Conservation (phyloP, 2,329 filamentous ascomycete genomes). For the Monilinia vaccinii-corymbosi region DNA sequence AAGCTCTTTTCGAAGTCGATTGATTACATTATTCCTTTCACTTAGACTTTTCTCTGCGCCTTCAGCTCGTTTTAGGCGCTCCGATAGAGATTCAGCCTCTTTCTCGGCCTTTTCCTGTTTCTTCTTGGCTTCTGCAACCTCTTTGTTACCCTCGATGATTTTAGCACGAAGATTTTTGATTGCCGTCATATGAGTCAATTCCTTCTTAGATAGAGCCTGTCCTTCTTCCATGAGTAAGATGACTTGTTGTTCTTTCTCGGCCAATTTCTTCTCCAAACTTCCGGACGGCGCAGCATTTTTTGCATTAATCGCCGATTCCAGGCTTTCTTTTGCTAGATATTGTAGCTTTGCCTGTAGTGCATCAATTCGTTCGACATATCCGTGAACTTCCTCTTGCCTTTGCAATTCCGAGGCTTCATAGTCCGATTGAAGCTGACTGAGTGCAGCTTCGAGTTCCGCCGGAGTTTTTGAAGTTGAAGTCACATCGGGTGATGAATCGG, state of each 20-base stretch:
- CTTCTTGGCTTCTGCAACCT: slow-evolving; percentile 48
- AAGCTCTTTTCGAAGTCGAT: slow-evolving; percentile 46
- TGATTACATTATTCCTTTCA: slow-evolving; percentile 44
- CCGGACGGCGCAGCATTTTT: slow-evolving; percentile 53
- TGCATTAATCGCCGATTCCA: slow-evolving; percentile 63
- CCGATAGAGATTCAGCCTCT: slow-evolving; percentile 40
- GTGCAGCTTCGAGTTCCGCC: slow-evolving; percentile 33
- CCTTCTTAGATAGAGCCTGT: slow-evolving; percentile 73
- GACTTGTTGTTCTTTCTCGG: slow-evolving; percentile 86
- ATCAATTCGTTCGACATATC: slow-evolving; percentile 83
- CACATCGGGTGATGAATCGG: background rate
- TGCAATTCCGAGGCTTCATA: slow-evolving; percentile 30
- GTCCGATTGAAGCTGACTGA: slow-evolving; percentile 31
- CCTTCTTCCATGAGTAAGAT: slow-evolving; percentile 87
- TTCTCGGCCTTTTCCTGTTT: slow-evolving; percentile 49
- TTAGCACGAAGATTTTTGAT: slow-evolving; percentile 73
- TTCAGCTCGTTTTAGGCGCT: slow-evolving; percentile 40
- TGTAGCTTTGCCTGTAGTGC: slow-evolving; percentile 84
- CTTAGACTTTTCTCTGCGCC: slow-evolving; percentile 46
- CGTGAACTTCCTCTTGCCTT: slow-evolving; percentile 74
- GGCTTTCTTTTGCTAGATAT: slow-evolving; percentile 73
- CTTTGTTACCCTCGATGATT: slow-evolving; percentile 56
- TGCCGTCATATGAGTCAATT: slow-evolving; percentile 72
- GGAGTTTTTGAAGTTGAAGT: slow-evolving; percentile 12
- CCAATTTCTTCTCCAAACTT: slow-evolving; percentile 66